Percentiles rank a stretch among this genome's conserved stretches.
Conservation (phyloP, 2,329 filamentous ascomycete genomes). For the Shiraia bambusicola region DNA sequence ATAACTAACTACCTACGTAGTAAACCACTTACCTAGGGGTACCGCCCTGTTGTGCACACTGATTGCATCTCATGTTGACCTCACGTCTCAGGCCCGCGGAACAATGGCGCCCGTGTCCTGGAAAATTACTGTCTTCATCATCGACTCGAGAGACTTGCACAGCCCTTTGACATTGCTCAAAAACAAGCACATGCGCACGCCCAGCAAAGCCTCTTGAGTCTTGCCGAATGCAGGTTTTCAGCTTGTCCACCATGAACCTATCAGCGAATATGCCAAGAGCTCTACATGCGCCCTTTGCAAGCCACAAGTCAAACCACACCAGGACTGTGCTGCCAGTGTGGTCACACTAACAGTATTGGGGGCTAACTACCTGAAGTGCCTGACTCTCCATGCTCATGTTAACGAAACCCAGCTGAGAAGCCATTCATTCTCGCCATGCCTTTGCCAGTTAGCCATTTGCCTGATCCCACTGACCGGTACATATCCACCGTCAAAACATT, state of each 20-base stretch:
- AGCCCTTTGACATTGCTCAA: too few species aligned
- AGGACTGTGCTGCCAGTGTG: constrained; percentile 3
- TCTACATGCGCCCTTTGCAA: background rate
- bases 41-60: too few species aligned
- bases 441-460: constrained; percentile 2
- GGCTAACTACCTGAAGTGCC: too few species aligned
- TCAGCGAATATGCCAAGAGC: constrained; percentile 3
- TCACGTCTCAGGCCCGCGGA: too few species aligned
- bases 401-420: constrained; percentile 5
- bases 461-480: constrained; percentile 10
- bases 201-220: background rate
- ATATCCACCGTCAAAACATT: background rate
- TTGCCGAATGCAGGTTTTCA: constrained; percentile 2
- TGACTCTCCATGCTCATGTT: constrained; percentile 1
- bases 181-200: too few species aligned
- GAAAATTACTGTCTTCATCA: background rate
- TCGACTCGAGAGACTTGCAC: background rate
- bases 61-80: too few species aligned
- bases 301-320: constrained; percentile 6
- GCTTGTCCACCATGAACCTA: constrained; percentile 1
- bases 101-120: too few species aligned
- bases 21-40: too few species aligned
- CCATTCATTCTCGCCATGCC: constrained; percentile 4
- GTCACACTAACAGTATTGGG: background rate
- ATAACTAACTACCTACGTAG: too few species aligned